A percentile compares a stretch with the other conserved stretches of the same genome.
These are phyloP conservation scores for Filosporella fistucella DNA, from an alignment of 495 filamentous ascomycete species.

Conservation along the genomic window DNA sequence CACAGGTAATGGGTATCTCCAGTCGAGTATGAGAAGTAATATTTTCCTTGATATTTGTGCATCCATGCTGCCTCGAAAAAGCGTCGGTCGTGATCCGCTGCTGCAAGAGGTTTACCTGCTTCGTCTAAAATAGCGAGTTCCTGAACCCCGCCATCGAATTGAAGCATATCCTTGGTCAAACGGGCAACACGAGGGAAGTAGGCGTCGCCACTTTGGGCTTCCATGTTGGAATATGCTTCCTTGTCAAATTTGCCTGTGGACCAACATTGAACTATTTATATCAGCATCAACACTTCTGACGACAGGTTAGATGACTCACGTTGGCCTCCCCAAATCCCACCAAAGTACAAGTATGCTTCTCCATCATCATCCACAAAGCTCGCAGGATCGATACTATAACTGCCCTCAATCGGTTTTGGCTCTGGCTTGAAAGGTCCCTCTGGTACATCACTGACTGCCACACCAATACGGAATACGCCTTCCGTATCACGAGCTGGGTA, in stretches of 20 bases:
- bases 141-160: constrained; percentile 15
- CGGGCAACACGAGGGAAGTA: constrained; percentile 57
- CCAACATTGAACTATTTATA: constrained; percentile 40
- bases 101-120: constrained; percentile 49
- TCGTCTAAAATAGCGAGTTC: constrained; percentile 38
- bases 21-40: constrained; percentile 75
- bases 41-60: constrained; percentile 58
- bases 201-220: constrained; percentile 28
- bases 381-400: constrained; percentile 61
- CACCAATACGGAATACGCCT: constrained; percentile 61
- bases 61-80: constrained; percentile 80
- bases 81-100: constrained; percentile 65
- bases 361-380: constrained; percentile 58
- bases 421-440: constrained; percentile 51
- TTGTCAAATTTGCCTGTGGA: constrained; percentile 41
- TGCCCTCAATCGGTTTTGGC: constrained; percentile 41
- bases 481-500: constrained; percentile 58
- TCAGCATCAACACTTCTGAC: background rate
- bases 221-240: constrained; percentile 16
- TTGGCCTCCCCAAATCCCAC: constrained; percentile 70
- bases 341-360: constrained; percentile 58
- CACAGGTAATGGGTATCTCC: constrained; percentile 69
- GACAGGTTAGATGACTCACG: constrained; percentile 25
- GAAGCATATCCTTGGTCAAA: constrained; percentile 57
- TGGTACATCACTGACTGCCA: constrained; percentile 47